Percentiles rank a stretch among this genome's conserved stretches.
Conservation (phyloP, 1,284 basidiomycete species). For the Papiliotrema laurentii region DNA sequence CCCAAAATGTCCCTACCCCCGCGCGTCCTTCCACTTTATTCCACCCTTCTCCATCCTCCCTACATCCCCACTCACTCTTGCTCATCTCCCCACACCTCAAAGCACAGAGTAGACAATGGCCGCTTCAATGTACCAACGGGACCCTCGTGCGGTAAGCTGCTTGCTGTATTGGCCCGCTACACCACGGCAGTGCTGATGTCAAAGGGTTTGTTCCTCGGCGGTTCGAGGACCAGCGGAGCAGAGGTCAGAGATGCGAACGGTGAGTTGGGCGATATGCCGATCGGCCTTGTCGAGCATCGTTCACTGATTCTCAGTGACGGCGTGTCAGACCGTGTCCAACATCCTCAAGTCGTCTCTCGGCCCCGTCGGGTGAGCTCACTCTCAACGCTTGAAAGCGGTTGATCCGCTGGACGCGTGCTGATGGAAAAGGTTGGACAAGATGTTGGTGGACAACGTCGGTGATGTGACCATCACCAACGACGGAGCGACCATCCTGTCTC, state of each 20-base stretch:
- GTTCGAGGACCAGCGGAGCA: slow-evolving; percentile 87
- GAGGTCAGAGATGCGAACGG: slow-evolving; percentile 97
- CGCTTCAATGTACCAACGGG: slow-evolving; percentile 49
- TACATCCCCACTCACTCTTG: neutral
- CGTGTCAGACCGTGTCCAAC: slow-evolving; percentile 94
- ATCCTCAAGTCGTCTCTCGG: slow-evolving; percentile 95
- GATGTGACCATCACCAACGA: slow-evolving; percentile 99
- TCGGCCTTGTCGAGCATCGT: too few species aligned
- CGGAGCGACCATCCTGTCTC: slow-evolving; percentile 92
- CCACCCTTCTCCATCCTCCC: neutral
- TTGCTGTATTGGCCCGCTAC: neutral
- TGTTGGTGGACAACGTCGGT: slow-evolving; percentile 98
- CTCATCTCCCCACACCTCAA: neutral
- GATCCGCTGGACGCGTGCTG: neutral
- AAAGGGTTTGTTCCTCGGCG: slow-evolving; percentile 81
- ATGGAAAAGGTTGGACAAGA: slow-evolving; percentile 77
- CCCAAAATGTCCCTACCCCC: too few species aligned
- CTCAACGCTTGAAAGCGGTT: neutral
- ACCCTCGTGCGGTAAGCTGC: slow-evolving; percentile 46
- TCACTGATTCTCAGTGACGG: slow-evolving; percentile 83
- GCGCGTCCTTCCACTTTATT: neutral
- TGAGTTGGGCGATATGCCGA: slow-evolving; percentile 41
- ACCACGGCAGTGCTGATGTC: slow-evolving; percentile 10
- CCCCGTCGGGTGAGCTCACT: slow-evolving; percentile 60
- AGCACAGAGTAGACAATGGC: slow-evolving; percentile 29